Conservation (phyloP, 148 eudicot species). For the Mesembryanthemum crystallinum region DNA sequence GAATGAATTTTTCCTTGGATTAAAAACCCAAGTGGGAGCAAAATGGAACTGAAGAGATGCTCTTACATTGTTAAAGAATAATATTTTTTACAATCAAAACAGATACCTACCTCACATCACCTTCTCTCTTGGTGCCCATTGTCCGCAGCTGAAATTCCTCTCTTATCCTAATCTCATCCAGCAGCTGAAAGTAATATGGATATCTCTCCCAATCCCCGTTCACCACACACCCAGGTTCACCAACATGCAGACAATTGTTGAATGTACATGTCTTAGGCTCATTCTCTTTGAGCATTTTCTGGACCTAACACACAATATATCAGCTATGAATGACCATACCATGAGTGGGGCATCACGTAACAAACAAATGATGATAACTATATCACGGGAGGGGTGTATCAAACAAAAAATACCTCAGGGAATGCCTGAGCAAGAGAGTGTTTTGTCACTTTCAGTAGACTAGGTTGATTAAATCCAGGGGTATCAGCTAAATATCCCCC, state of each 20-base stretch:
- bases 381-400: slow-evolving; percentile 4
- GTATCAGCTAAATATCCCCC: slow-evolving; percentile 94
- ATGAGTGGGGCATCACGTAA: not conserved
- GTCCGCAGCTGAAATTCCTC: slow-evolving; percentile 90
- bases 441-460: slow-evolving; percentile 80
- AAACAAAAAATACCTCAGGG: slow-evolving; percentile 70
- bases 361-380: not conserved
- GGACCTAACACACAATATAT: slow-evolving; percentile 45
- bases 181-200: slow-evolving; percentile 77
- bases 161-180: slow-evolving; percentile 82
- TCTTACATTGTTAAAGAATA: not conserved
- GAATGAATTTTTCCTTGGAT: too few species aligned
- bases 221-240: slow-evolving; percentile 81
- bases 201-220: slow-evolving; percentile 83
- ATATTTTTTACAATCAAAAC: not conserved
- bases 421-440: slow-evolving; percentile 69
- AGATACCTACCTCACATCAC: slow-evolving; percentile 77
- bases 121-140: slow-evolving; percentile 86
- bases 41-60: not conserved
- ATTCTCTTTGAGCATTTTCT: slow-evolving; percentile 46
- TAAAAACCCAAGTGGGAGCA: not conserved
- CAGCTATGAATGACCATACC: not conserved
- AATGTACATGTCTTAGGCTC: slow-evolving; percentile 63
- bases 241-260: slow-evolving; percentile 80
- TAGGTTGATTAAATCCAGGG: slow-evolving; percentile 95